A percentile compares a stretch with the other conserved stretches of the same genome.
These are phyloP conservation scores for Psilocybe sp. DNA, from an alignment of 768 basidiomycete species.

Conservation along the genomic window DNA sequence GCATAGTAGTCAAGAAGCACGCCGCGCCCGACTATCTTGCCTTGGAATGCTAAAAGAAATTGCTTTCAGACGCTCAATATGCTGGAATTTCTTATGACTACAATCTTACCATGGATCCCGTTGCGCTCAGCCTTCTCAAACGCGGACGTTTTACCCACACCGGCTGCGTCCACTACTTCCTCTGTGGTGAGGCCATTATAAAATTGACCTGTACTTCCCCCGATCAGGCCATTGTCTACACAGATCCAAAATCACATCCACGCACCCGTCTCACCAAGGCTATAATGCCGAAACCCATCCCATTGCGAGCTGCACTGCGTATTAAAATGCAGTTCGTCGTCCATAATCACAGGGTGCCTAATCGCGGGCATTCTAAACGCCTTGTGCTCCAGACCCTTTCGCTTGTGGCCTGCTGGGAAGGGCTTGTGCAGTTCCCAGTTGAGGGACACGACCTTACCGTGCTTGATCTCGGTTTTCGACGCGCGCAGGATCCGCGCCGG, in stretches of 20 bases:
- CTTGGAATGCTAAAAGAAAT: constrained; percentile 16
- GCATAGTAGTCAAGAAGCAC: constrained; percentile 21
- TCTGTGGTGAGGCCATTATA: constrained; percentile 15
- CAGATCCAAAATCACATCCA: background rate
- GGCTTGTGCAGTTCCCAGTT: constrained; percentile 25
- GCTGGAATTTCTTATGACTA: no score
- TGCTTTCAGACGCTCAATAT: no score
- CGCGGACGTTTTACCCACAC: constrained; percentile 6
- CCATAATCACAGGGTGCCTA: constrained; percentile 10
- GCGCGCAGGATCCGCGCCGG: constrained; percentile 18
- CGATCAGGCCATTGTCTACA: background rate
- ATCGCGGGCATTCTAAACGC: constrained; percentile 14
- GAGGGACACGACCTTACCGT: constrained; percentile 17
- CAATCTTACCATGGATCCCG: constrained; percentile 18
- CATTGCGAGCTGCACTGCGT: constrained; percentile 24
- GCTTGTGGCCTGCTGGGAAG: constrained; percentile 11
- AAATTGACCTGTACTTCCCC: constrained; percentile 12
- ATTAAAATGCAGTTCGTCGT: constrained; percentile 21
- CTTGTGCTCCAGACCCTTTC: constrained; percentile 17
- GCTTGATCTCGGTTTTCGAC: constrained; percentile 15
- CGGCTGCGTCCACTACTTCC: background rate
- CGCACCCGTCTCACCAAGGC: constrained; percentile 18
- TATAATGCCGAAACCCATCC: constrained; percentile 23
- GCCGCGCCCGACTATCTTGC: constrained; percentile 24
- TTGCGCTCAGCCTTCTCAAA: constrained; percentile 18